Base-by-base conservation (phyloP, 169 alveolate species). In the Plasmodium fragile region DNA sequence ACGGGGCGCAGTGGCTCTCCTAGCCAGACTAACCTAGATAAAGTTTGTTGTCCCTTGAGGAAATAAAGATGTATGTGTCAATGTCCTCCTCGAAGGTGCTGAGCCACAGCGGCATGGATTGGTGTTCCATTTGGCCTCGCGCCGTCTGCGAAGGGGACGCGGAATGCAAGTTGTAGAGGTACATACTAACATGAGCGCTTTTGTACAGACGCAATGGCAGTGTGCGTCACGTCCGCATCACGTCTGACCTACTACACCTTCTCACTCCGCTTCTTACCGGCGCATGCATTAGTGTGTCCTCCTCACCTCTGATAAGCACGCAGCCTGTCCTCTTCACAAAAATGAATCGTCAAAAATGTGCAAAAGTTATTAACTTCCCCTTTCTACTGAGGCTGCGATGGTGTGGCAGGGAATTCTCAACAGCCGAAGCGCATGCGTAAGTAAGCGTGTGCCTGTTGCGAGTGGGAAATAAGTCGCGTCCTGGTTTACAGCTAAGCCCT, bases 11-110 rank as follows among this genome's bases (percentile, higher is more conserved):
- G 59, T 11, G 22, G 3, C 16, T 75, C 5, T 32, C 32, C 78
- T 49, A n/a, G 16, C 59, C 13, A 4, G 16, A 25, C 53, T 25
- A n/a, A 89, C 94, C 94, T 89, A 78, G 70, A 32, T 89, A 89
- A 25, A 89, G 70, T 43, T 89, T 96, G 65, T 95, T 96, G 65
- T 96, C 97, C 70, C 97, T 83, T 10, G 96, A 95, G 10, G 97
- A 92, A 25, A 96, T 96, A 92, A 96, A 96, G 45, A 96, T 92
- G 55, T 95, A 94, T 7, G 97, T 92, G 36, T 96, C 97, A 11
- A 96, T 84, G 32, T 96, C 97, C 90, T 96, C 97, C 80, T 96
- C 97, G 10, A 96, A 91, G 34, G 93, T 93, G 84, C 97, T 95
- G 70, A 96, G 92, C 97, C 97, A 96, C 3, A 95, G 95, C n/a